Evolutionary conservation across 139 green algal genomes (phyloP), one percentile per base, ranked within the genome.

Genomic region (Asterochloris sp.): DNA sequence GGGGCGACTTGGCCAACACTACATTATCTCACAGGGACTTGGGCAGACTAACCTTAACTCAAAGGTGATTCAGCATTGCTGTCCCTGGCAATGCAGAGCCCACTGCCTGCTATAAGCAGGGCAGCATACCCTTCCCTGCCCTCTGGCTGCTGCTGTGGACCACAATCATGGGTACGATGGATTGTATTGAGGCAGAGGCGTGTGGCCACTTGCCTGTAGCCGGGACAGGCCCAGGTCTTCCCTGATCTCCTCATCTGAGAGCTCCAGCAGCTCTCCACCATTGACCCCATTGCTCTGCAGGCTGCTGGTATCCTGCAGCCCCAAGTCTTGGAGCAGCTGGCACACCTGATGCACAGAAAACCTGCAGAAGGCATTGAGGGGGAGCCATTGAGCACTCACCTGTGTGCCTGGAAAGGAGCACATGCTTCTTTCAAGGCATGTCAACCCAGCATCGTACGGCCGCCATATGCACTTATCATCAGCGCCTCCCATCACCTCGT

Each of bases 221-320:
- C 63, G 73, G 14, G 78, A 74, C 9, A 87, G 78, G 13, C 69
- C 26, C 26, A 87, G 78, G 60, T 84, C 74, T 8, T 81, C 29
- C 27, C 47, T 64, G 66, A 87, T 69, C 54, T 87, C 83, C 26
- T 84, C 78, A 21, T 84, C 78, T 19, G 29, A 66, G 38, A 87
- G 83, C 10, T 87, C 78, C 61, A 87, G 74, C 71, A 87, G 66
- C 61, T 87, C 84, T 13, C 67, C 84, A 19, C 84, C 84, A 13
- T 67, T 84, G 28, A 87, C 62, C 11, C 74, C 79, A 38, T 87
- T 76, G 26, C 64, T 63, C 67, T 75, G 69, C 27, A 87, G 79
- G 12, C 26, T 17, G 11, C 62, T 74, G 29, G 60, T 62, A 4
- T 87, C 79, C 13, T 61, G 66, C 11, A 87, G 62, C 60, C 84